Evolutionary conservation across 2,329 filamentous ascomycete genomes (phyloP).

Genomic region (Talaromyces pinophilus): DNA sequence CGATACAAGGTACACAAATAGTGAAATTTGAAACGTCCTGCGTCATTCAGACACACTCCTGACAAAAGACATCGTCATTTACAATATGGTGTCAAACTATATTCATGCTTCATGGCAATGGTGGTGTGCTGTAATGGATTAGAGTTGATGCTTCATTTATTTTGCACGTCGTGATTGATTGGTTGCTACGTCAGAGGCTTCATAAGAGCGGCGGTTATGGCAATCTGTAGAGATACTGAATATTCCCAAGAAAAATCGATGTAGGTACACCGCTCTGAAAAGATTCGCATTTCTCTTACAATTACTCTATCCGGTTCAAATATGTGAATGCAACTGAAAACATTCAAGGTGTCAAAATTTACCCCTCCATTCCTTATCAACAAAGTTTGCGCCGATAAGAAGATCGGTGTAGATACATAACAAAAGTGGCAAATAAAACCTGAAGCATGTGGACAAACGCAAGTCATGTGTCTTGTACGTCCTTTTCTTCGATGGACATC

Average conservation of each 20-base stretch:
- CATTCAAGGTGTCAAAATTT: not conserved
- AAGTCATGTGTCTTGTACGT: constrained; percentile 1
- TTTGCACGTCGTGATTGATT: not conserved
- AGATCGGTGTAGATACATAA: constrained; percentile 1
- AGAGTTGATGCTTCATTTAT: not conserved
- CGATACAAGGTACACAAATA: not conserved
- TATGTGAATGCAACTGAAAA: not conserved
- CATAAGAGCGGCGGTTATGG: constrained; percentile 3
- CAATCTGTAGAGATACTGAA: not conserved
- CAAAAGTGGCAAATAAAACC: not conserved
- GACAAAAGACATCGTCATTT: not conserved
- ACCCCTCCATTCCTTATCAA: constrained; percentile 12
- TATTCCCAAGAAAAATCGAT: not conserved
- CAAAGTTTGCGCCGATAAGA: not conserved
- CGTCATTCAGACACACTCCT: not conserved
- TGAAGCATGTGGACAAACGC: not conserved
- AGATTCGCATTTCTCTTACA: not conserved
- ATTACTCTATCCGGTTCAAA: not conserved
- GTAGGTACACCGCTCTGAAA: not conserved
- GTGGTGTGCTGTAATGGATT: not conserved
- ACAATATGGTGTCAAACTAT: not conserved
- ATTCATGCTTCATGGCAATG: not conserved
- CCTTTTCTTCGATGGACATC: not conserved
- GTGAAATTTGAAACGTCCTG: not conserved
- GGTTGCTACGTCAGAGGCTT: constrained; percentile 9